Evolutionary conservation across 2,329 filamentous ascomycete genomes (phyloP).

Genomic region (Mycogone perniciosa): DNA sequence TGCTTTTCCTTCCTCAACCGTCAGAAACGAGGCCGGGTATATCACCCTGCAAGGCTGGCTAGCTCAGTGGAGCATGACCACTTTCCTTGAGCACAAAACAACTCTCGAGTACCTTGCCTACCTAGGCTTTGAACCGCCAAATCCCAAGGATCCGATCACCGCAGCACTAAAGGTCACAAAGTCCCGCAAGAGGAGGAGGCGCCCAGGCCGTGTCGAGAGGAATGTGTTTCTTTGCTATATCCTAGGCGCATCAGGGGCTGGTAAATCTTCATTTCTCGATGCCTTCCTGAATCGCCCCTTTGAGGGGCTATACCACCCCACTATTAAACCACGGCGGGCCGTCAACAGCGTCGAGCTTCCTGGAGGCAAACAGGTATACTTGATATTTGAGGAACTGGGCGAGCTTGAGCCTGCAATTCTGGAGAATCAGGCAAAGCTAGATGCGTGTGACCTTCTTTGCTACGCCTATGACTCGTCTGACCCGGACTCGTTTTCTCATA

Average conservation of each 20-base stretch:
- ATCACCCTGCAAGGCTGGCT: conserved; percentile 97
- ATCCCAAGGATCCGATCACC: conserved; percentile 69
- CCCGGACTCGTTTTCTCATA: conserved; percentile 89
- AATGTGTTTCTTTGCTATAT: conserved; percentile 95
- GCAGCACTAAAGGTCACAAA: conserved; percentile 89
- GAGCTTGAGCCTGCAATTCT: conserved; percentile 92
- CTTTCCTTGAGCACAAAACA: conserved; percentile 89
- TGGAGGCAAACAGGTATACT: conserved; percentile 92
- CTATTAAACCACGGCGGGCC: conserved; percentile 86
- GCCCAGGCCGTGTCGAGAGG: conserved; percentile 79
- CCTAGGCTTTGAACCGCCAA: conserved; percentile 82
- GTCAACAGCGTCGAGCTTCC: conserved; percentile 96
- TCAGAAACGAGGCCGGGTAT: conserved; percentile 89
- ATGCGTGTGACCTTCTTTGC: conserved; percentile 88
- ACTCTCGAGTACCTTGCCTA: conserved; percentile 95
- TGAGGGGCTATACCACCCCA: conserved; percentile 76
- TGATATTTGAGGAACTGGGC: conserved; percentile 91
- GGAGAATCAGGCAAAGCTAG: conserved; percentile 83
- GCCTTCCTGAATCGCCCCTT: conserved; percentile 88
- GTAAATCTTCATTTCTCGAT: conserved; percentile 86
- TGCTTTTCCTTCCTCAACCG: conserved; percentile 86
- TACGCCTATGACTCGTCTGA: conserved; percentile 97
- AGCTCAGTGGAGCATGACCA: conserved; percentile 99
- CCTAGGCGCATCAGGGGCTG: conserved; percentile 75
- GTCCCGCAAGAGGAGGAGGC: conserved; percentile 74